Evolutionary conservation across 192 early-diverging fungal genomes (phyloP).

Genomic region (Radiomyces spectabilis): DNA sequence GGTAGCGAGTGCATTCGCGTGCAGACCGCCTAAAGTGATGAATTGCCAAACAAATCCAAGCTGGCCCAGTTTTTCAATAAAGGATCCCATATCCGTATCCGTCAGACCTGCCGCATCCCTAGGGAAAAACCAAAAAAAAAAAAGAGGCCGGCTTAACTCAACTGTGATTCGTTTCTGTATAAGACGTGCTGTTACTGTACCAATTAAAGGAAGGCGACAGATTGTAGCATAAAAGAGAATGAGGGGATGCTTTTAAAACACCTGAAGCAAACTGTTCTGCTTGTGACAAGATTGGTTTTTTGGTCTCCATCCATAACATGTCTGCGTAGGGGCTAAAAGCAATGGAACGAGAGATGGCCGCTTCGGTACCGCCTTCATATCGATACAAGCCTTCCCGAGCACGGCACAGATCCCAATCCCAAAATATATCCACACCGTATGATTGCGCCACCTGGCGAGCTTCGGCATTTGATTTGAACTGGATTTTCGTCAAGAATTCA

Average conservation of each 20-base stretch:
- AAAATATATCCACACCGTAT: slow-evolving; percentile 69
- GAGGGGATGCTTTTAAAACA: slow-evolving; percentile 73
- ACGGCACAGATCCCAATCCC: slow-evolving; percentile 87
- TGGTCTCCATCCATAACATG: slow-evolving; percentile 97
- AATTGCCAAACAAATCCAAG: slow-evolving; percentile 98
- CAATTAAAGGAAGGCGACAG: slow-evolving; percentile 98
- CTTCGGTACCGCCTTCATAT: slow-evolving; percentile 93
- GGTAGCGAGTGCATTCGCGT: slow-evolving; percentile 82
- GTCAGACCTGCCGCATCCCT: slow-evolving; percentile 80
- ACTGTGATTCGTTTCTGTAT: background rate
- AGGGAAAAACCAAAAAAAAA: background rate
- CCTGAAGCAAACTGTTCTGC: slow-evolving; percentile 86
- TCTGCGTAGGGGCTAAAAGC: slow-evolving; percentile 88
- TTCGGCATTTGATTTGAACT: slow-evolving; percentile 72
- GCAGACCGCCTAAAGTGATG: slow-evolving; percentile 94
- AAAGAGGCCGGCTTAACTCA: background rate
- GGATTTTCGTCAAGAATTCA: slow-evolving; percentile 34
- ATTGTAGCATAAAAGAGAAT: slow-evolving; percentile 93
- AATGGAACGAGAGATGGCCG: slow-evolving; percentile 75
- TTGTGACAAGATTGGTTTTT: slow-evolving; percentile 88
- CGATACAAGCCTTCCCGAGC: slow-evolving; percentile 96
- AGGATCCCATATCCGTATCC: slow-evolving; percentile 83
- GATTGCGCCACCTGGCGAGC: slow-evolving; percentile 72
- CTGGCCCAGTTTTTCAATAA: slow-evolving; percentile 75
- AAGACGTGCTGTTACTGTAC: slow-evolving; percentile 28